A percentile compares a stretch with the other conserved stretches of the same genome.
Conservation (phyloP, 805 yeast genomes). For the Candida andamanensis region DNA sequence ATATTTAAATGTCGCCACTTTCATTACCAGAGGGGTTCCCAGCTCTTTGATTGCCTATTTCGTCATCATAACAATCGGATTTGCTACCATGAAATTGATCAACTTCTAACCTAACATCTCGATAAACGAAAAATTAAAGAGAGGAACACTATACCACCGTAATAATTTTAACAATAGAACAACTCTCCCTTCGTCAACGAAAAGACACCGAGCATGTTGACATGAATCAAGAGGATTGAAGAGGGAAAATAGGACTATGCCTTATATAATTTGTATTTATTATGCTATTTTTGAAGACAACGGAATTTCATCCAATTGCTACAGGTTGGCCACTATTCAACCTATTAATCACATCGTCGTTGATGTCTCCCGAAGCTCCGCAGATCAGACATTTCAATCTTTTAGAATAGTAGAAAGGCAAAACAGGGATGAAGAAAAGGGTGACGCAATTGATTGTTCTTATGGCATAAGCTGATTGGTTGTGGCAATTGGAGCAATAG, state of each 20-base stretch:
- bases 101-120: conserved; percentile 26
- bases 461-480: conserved; percentile 47
- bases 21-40: conserved; percentile 89
- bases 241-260: too few species aligned
- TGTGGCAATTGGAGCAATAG: conserved; percentile 57
- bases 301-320: conserved; percentile 25
- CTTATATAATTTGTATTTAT: too few species aligned
- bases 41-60: conserved; percentile 71
- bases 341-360: conserved; percentile 18
- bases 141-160: too few species aligned
- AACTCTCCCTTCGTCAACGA: too few species aligned
- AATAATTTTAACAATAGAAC: too few species aligned
- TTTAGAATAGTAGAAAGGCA: conserved; percentile 51
- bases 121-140: too few species aligned
- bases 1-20: conserved; percentile 79
- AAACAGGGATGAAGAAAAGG: conserved; percentile 48
- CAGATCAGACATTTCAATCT: conserved; percentile 49
- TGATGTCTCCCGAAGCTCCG: conserved; percentile 34
- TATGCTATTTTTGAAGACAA: too few species aligned
- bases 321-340: conserved; percentile 31
- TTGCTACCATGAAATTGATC: conserved; percentile 52
- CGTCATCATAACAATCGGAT: conserved; percentile 76
- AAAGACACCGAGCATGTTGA: too few species aligned
- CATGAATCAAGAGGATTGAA: too few species aligned
- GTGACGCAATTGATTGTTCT: conserved; percentile 51